These are phyloP conservation scores for Neostapfia colusana DNA, from an alignment of 176 grass and related monocot genomes.

Conservation along the genomic window DNA sequence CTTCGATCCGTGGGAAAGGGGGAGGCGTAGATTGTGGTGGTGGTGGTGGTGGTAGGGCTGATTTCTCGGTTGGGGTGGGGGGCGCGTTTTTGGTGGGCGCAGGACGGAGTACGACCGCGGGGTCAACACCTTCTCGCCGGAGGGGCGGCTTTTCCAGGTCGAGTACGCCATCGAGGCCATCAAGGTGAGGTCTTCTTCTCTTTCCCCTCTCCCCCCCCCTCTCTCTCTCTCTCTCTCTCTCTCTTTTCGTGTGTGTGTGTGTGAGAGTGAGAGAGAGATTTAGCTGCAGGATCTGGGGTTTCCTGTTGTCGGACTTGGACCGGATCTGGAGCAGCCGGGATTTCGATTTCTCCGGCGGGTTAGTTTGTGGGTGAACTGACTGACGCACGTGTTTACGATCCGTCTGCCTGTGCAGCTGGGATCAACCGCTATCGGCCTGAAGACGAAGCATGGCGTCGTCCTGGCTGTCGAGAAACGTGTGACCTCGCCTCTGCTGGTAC, in stretches of 20 bases:
- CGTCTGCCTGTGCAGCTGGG: constrained; percentile 54
- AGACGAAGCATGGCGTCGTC: constrained; percentile 90
- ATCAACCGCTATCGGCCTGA: constrained; percentile 82
- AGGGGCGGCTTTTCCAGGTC: constrained; percentile 88
- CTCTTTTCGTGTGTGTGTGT: background rate
- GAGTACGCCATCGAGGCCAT: constrained; percentile 98
- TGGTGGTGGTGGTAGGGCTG: background rate
- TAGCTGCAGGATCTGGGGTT: background rate
- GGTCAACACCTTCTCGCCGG: constrained; percentile 92
- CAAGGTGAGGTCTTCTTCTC: constrained; percentile 47
- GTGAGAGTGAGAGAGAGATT: too few species aligned
- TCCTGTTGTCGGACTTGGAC: background rate
- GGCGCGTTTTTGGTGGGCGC: background rate
- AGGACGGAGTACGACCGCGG: constrained; percentile 93
- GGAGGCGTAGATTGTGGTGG: too few species aligned
- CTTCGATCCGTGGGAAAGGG: constrained; percentile 16
- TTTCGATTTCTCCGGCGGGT: background rate
- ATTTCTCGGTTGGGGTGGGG: background rate
- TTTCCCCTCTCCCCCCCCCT: too few species aligned
- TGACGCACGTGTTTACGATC: too few species aligned
- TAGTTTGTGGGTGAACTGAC: background rate
- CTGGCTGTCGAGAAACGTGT: constrained; percentile 97
- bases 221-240: background rate
- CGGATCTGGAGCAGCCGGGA: background rate
- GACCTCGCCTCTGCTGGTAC: constrained; percentile 84